These are phyloP conservation scores for Physaria fendleri DNA, from an alignment of 345 rosid species.

Conservation along the genomic window DNA sequence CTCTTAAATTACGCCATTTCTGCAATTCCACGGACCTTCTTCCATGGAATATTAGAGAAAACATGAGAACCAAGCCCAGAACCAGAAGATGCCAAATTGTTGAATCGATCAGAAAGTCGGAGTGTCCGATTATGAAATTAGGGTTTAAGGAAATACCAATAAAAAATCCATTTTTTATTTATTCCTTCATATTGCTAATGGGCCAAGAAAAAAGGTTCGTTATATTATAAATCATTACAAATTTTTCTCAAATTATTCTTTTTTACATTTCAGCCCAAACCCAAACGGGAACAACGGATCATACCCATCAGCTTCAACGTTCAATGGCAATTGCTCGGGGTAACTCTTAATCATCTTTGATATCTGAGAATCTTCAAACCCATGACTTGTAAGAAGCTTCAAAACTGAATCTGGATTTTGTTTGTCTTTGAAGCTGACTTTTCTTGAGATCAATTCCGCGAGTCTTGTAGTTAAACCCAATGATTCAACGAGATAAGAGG, in stretches of 20 bases:
- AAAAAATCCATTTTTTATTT: no score
- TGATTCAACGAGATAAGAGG: slow-evolving; percentile 25
- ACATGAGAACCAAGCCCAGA: no score
- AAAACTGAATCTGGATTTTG: slow-evolving; percentile 22
- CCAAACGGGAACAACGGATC: slow-evolving; percentile 63
- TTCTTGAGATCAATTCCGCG: slow-evolving; percentile 19
- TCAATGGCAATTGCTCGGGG: slow-evolving; percentile 28
- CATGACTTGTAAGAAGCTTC: slow-evolving; percentile 19
- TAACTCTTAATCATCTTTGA: not conserved
- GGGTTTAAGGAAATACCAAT: no score
- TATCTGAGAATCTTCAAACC: slow-evolving; percentile 29
- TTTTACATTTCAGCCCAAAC: slow-evolving; percentile 38
- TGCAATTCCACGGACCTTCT: slow-evolving; percentile 11
- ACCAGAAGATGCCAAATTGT: no score
- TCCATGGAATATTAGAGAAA: slow-evolving; percentile 7
- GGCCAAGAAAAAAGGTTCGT: no score
- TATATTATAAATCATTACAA: no score
- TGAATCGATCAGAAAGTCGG: no score
- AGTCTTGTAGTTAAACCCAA: slow-evolving; percentile 21
- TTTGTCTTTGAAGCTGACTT: slow-evolving; percentile 4
- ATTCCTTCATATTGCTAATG: no score
- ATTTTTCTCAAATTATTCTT: no score
- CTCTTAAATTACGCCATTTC: slow-evolving; percentile 14
- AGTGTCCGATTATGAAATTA: no score
- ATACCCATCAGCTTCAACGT: slow-evolving; percentile 30